Evolutionary conservation across 1,139 yeast species (phyloP), one percentile per base, ranked within the genome.

Genomic region (Yamadazyma membranifaciens): DNA sequence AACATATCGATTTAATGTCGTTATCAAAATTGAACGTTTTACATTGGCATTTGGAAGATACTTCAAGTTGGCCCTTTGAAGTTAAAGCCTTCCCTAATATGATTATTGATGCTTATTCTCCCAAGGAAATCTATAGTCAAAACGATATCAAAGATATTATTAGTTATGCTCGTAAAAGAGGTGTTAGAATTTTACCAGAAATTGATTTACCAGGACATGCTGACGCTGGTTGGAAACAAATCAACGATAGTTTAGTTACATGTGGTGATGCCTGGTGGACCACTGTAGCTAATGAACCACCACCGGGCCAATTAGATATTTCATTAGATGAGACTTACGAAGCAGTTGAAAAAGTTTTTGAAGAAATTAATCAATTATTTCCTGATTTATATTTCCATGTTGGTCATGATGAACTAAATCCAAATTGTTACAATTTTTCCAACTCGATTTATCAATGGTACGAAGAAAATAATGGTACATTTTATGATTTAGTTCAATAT

Each of bases 151-250:
- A 45, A 25, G 48, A 55, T 5, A 42, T 74, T 4, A 60, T 72
- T 12, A 48, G 52, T 11, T 72, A 69, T 48, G 78, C 74, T 2
- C 45, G 48, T 10, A 54, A 45, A 6, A 56, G 74, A 38, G 79
- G 78, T 11, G 65, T 74, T 4, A 57, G 78, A 37, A 60, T 74
- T 5, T 52, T 74, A 31, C 78, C 79, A 2, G 80, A 74, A 48
- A 51, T 74, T 14, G 80, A 74, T 45, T 53, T 70, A 58, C 79
- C 79, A 1, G 78, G 76, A 2, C 80, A 74, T 51, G 59, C 76
- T 9, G 58, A 67, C 30, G 66, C 76, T 10, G 79, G 79, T 2
- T 73, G 73, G 71, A 51, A 51, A 31, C 62, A 57, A 41, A 55
- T 69, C 14, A 66, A 69, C 44, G 59, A 67, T 1, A 52, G 55